These are phyloP conservation scores for Pythium guiyangense DNA, from an alignment of 352 stramenopile species.

Conservation along the genomic window DNA sequence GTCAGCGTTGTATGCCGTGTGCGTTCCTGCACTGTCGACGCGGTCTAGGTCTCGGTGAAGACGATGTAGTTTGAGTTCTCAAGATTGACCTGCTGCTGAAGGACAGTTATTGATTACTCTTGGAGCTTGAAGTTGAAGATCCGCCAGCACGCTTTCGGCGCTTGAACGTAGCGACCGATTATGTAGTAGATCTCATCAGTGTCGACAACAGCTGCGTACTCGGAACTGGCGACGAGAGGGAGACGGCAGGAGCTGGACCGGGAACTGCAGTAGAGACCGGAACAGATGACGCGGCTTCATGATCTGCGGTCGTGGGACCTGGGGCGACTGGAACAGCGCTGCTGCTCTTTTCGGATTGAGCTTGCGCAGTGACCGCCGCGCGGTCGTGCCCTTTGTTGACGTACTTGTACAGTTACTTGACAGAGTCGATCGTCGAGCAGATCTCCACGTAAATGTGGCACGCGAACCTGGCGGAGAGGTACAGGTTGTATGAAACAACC, in stretches of 20 bases:
- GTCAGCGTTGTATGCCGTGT: conserved; percentile 23
- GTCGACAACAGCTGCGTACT: background rate
- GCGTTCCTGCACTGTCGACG: conserved; percentile 10
- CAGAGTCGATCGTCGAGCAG: conserved; percentile 19
- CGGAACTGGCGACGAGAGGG: too few relatives aligned
- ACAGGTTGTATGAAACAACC: conserved; percentile 60
- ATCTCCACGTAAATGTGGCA: conserved; percentile 62
- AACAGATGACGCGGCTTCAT: too few relatives aligned
- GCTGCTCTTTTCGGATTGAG: too few relatives aligned
- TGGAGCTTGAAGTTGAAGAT: conserved; percentile 7
- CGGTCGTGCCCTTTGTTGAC: conserved; percentile 48
- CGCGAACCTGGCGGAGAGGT: conserved; percentile 40
- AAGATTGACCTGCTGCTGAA: background rate
- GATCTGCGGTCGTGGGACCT: too few relatives aligned
- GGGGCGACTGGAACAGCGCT: too few relatives aligned
- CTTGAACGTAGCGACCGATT: background rate
- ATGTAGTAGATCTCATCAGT: background rate
- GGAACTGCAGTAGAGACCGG: too few relatives aligned
- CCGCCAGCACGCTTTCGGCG: background rate
- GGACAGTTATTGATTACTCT: background rate
- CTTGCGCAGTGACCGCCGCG: conserved; percentile 11
- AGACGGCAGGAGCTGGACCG: too few relatives aligned
- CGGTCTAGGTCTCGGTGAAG: conserved; percentile 9
- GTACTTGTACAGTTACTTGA: conserved; percentile 67
- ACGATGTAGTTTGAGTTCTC: background rate